Base-by-base conservation (phyloP, 305 asterid species). In the Solanum chacoense region DNA sequence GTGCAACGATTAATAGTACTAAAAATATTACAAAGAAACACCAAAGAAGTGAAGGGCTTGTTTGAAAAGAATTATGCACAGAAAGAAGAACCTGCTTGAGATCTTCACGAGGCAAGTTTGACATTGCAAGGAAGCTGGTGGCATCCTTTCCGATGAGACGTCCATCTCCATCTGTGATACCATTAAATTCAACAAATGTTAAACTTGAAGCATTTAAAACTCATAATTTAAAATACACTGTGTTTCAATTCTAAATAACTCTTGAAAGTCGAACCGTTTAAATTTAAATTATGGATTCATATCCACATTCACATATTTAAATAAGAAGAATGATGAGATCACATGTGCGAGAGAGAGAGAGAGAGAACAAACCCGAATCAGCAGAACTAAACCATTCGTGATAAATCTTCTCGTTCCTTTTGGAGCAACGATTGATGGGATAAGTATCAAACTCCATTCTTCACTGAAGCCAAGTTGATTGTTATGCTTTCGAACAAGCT, bases 111-210 rank as follows among this genome's bases (percentile, higher is more conserved):
- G 99, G 89, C 91, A 97, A 90, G 86, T 93, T 95, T 37, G 99
- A 93, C 94, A 95, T 90, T 59, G 95, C 92, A 84, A 97, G 96
- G 91, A 97, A 97, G 89, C 93, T 94, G 87, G 90, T 95, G 76
- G 96, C 98, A 91, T 96, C 99, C 67, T 40, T 91, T 29, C 99
- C 99, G 1, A 93, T 93, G 31, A 97, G 90, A 45, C 99, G 96
- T 26, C 98, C 99, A 93, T 97, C 99, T 83, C 98, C 98, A 88
- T 97, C 99, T 97, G 89, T 59, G 32, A n/a, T n/a, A 36, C 84
- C 29, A 35, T 75, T 5, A 75, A 20, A 8, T 75, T 34, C 81
- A 75, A 34, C 29, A 75, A 11, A 75, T 34, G 29, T 34, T 75
- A 34, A 76, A 76, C 7, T 34, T 20, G 29, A 34, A 75, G 18